Base-by-base conservation (phyloP, 2,329 filamentous ascomycete genomes). In the Sphaceloma murrayae region DNA sequence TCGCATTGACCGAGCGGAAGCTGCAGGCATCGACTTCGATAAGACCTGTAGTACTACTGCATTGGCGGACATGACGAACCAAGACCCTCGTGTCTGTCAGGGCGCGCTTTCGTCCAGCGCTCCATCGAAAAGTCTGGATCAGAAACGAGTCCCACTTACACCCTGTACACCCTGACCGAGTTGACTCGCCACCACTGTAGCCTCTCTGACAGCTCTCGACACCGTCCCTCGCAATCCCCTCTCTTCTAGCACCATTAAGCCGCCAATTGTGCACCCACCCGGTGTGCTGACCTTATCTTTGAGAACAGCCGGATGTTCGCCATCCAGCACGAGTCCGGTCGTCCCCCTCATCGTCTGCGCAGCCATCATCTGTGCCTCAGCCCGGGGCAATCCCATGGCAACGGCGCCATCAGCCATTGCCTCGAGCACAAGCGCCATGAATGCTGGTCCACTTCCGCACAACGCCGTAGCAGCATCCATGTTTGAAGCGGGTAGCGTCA, bases 341-440 rank as follows among this genome's bases (percentile, higher is more conserved):
- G 80, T 77, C 16, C 84, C 84, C 52, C 75, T 72, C 80, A 87
- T 85, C 9, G 78, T 78, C 67, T 89, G 84, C 1, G 82, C 80
- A 18, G 82, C 82, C 82, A 89, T 87, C 49, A 75, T 67, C 58
- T 79, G 77, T 1, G 83, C 83, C 57, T 87, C 82, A 2, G 72
- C 74, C 36, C 82, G 70, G 3, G 82, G 81, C 22, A 89, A 57
- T 0, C 84, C 84, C 78, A 86, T 85, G 10, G 83, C 82, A 1
- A 89, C 81, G 3, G 78, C 83, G 5, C 82, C 84, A 54, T 88
- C 83, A 10, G 83, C 77, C 34, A 82, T 73, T 5, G 80, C 81
- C 62, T 89, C 84, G 11, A 86, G 69, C 55, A 88, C 72, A 32
- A 89, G 67, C 1, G 82, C 74, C 53, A 84, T 85, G 63, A 87